Percentiles rank a stretch among this genome's conserved stretches.
phyloP scores from a whole-genome alignment of 2,329 filamentous ascomycete species.

The Ophiosphaerella korrae region DNA sequence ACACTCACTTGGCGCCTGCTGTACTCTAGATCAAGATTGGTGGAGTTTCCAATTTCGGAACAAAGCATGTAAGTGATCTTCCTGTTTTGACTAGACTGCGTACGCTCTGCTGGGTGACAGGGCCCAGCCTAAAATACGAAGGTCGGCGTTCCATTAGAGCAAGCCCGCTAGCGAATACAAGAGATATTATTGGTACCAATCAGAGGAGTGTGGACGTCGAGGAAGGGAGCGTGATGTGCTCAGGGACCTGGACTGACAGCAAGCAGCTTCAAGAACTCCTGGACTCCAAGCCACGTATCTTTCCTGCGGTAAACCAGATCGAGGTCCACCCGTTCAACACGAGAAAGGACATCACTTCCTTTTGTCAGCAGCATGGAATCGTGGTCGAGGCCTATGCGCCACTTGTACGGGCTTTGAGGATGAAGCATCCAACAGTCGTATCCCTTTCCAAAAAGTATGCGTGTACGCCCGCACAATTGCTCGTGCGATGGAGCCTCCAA shows the following conservation, averaged over 20 bases:
- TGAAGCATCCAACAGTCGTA: constrained; percentile 69
- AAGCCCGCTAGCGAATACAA: no score
- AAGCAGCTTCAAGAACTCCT: constrained; percentile 70
- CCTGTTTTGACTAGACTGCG: constrained; percentile 5
- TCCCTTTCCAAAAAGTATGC: constrained; percentile 69
- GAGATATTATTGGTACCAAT: background rate
- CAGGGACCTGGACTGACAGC: constrained; percentile 16
- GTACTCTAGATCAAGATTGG: constrained; percentile 55
- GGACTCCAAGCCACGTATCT: constrained; percentile 63
- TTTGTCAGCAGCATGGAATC: constrained; percentile 70
- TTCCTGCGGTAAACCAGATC: constrained; percentile 78
- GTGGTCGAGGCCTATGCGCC: constrained; percentile 81
- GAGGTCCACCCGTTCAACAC: constrained; percentile 84
- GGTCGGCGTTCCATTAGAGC: constrained; percentile 8
- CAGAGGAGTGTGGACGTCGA: background rate
- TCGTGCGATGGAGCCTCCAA: constrained; percentile 80
- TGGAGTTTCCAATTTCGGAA: constrained; percentile 80
- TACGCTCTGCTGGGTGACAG: constrained; percentile 1
- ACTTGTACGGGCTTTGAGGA: constrained; percentile 71
- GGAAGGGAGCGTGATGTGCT: background rate
- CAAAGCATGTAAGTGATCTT: constrained; percentile 65
- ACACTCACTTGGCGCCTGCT: background rate
- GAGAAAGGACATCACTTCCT: constrained; percentile 67
- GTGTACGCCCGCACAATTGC: constrained; percentile 73
- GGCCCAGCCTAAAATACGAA: background rate